phyloP scores from a whole-genome alignment of 805 yeast species.

The Ogataea pilisensis region DNA sequence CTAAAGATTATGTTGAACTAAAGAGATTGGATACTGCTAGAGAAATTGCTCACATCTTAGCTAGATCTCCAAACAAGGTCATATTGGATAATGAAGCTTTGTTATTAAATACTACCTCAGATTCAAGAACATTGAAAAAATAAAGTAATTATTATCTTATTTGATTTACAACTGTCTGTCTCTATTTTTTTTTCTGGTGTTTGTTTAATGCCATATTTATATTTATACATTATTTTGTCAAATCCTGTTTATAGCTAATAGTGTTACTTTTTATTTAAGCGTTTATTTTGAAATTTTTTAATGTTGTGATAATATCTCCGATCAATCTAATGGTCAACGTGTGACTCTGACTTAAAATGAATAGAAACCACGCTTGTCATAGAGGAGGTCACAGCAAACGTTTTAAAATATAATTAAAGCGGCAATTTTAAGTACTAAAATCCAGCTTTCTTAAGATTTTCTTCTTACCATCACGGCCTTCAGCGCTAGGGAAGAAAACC shows the following conservation, averaged over 20 bases:
- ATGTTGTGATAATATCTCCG: too few species aligned
- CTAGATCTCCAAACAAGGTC: conserved; percentile 87
- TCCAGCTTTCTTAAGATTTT: not conserved
- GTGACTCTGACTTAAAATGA: too few species aligned
- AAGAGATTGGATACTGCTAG: conserved; percentile 96
- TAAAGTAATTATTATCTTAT: conserved; percentile 4
- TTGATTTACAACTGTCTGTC: too few species aligned
- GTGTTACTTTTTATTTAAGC: not conserved
- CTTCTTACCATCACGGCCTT: conserved; percentile 26
- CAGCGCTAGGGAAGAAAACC: not conserved
- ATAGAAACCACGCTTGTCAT: not conserved
- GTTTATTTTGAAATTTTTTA: not conserved
- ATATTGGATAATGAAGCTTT: conserved; percentile 89
- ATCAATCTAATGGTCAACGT: too few species aligned
- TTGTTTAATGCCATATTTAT: not conserved
- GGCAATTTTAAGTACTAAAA: not conserved
- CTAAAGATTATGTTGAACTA: conserved; percentile 92
- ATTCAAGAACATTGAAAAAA: conserved; percentile 49
- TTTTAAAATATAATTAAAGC: too few species aligned
- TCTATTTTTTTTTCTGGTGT: not conserved
- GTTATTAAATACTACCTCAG: conserved; percentile 82
- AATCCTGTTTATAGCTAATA: conserved; percentile 3
- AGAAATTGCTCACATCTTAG: conserved; percentile 84
- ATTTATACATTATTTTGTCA: not conserved
- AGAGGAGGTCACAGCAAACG: too few species aligned